These are phyloP conservation scores for Pleurotus salmoneostramineus DNA, from an alignment of 768 basidiomycete genomes.

Conservation along the genomic window DNA sequence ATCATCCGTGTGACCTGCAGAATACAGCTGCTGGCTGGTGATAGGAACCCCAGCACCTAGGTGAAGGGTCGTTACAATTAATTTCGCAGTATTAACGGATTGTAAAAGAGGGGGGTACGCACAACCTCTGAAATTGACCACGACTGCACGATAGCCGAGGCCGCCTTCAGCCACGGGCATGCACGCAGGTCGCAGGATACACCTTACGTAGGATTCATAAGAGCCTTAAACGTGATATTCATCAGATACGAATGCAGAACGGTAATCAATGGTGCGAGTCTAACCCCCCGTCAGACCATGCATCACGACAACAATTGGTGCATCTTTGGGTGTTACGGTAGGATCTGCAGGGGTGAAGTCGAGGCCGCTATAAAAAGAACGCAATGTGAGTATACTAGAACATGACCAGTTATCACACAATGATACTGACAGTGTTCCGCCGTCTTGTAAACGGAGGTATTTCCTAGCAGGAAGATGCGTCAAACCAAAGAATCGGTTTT, in stretches of 20 bases:
- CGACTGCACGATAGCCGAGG: slow-evolving; percentile 84
- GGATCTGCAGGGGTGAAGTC: slow-evolving; percentile 56
- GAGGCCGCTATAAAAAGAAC: slow-evolving; percentile 42
- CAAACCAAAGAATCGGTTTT: not conserved
- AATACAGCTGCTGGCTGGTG: slow-evolving; percentile 81
- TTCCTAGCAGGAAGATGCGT: slow-evolving; percentile 24
- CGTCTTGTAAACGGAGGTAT: slow-evolving; percentile 50
- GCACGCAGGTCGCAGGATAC: slow-evolving; percentile 73
- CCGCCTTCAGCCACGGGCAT: slow-evolving; percentile 74
- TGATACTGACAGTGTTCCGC: slow-evolving; percentile 57
- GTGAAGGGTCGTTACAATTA: slow-evolving; percentile 6
- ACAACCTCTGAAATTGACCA: slow-evolving; percentile 94
- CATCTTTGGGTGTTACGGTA: slow-evolving; percentile 30
- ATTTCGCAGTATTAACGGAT: slow-evolving; percentile 10
- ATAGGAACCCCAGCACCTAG: slow-evolving; percentile 82
- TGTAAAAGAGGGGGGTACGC: slow-evolving; percentile 23
- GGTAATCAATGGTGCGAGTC: not conserved
- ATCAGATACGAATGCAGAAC: slow-evolving; percentile 7
- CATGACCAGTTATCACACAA: not conserved
- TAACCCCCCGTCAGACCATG: slow-evolving; percentile 55
- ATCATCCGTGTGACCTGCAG: slow-evolving; percentile 88
- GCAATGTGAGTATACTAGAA: not conserved
- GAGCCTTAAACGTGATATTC: slow-evolving; percentile 50
- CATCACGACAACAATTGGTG: slow-evolving; percentile 54
- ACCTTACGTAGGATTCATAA: slow-evolving; percentile 86